Base-by-base conservation (phyloP, 495 filamentous ascomycete species). In the Tuber magnatum region DNA sequence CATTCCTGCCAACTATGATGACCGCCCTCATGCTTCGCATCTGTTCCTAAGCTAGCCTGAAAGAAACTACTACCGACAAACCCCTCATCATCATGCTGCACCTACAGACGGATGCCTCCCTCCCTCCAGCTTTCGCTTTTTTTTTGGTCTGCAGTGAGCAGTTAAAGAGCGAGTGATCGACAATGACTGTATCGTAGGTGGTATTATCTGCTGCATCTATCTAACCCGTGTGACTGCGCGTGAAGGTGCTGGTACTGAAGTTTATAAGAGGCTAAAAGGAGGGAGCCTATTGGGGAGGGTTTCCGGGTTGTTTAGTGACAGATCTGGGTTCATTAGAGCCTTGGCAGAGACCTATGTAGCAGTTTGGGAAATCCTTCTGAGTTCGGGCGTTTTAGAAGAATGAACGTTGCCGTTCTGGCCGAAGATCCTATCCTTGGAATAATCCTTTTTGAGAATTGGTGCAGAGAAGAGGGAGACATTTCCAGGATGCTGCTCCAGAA, bases 161-260 rank as follows among this genome's bases (percentile, higher is more conserved):
- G 28, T 61, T 61, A 32, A 32, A 61, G 56, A 16, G 56, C 56
- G 56, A 61, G 56, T 61, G 56, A 61, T 61, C 56, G 56, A 61
- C n/a, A 61, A 32, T 61, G 56, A 61, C n/a, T 61, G 56, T 6
- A 16, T 3, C 10, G 10, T 56, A 56, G 2, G n/a, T 32, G n/a
- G 12, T 32, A 18, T 16, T 32, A 16, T 32, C 9, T 32, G 28
- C n/a, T 16, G 56, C 12, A 32, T n/a, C 24, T 12, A n/a, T 22
- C 24, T 22, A n/a, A n/a, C 24, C 7, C 48, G 48, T 24, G 56
- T 12, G 28, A 61, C n/a, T 14, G 32, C 56, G 56, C 28, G 56
- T 61, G n/a, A 61, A 32, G 56, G 56, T 61, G 14, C 5, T 2
- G 4, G 12, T 1, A 0, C 42, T 16, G 12, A 2, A 44, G 9